These are phyloP conservation scores for Talaromyces trachyspermus DNA, from an alignment of 495 filamentous ascomycete genomes.

Conservation along the genomic window DNA sequence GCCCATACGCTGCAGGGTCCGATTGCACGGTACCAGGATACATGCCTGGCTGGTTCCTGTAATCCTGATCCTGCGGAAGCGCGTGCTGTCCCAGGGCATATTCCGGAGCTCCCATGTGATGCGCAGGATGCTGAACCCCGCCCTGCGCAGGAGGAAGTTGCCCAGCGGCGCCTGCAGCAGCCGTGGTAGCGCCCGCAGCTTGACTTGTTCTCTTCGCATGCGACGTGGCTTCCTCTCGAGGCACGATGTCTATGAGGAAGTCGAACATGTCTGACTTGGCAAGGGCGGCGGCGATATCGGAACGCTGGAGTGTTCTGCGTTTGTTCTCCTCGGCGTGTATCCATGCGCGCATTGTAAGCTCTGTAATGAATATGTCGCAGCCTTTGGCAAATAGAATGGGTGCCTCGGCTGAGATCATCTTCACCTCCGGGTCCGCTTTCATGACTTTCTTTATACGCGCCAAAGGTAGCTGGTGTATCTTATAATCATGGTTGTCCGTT, in stretches of 20 bases:
- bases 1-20: slow-evolving; percentile 63
- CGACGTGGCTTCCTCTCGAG: slow-evolving; percentile 80
- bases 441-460: slow-evolving; percentile 99
- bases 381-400: slow-evolving; percentile 98
- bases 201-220: slow-evolving; percentile 72
- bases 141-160: slow-evolving; percentile 58
- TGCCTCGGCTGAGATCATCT: slow-evolving; percentile 98
- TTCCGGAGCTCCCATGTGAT: slow-evolving; percentile 64
- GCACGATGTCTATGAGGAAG: slow-evolving; percentile 98
- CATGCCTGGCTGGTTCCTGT: slow-evolving; percentile 67
- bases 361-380: slow-evolving; percentile 98
- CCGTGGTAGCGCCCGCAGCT: slow-evolving; percentile 44
- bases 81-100: slow-evolving; percentile 58
- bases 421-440: slow-evolving; percentile 98
- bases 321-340: slow-evolving; percentile 99
- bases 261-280: slow-evolving; percentile 99
- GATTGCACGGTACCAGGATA: slow-evolving; percentile 70
- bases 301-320: slow-evolving; percentile 86
- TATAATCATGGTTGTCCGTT: slow-evolving; percentile 93
- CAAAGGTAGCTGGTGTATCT: slow-evolving; percentile 89
- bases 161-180: slow-evolving; percentile 27
- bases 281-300: slow-evolving; percentile 90
- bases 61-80: slow-evolving; percentile 66
- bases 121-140: slow-evolving; percentile 48
- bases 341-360: slow-evolving; percentile 99